Conservation (phyloP, 805 yeast genomes). For the Starmerella floricola region DNA sequence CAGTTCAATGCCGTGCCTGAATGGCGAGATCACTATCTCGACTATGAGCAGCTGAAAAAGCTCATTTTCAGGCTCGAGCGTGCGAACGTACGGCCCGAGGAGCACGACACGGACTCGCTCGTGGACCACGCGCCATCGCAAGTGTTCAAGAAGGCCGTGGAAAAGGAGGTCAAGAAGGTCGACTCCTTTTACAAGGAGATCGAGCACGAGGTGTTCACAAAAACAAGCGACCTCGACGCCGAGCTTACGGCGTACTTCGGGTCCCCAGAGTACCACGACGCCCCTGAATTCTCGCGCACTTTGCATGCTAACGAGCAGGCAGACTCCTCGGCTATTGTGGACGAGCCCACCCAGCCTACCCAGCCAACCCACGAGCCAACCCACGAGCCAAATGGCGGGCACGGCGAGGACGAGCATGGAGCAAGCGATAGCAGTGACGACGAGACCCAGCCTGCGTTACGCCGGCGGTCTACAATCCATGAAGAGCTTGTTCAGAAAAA, state of each 20-base stretch:
- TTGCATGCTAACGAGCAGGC: no score
- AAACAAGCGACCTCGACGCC: background rate
- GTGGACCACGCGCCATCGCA: slow-evolving; percentile 38
- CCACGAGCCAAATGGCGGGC: no score
- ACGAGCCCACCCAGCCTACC: no score
- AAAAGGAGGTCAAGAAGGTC: slow-evolving; percentile 63
- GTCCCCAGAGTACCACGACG: slow-evolving; percentile 2
- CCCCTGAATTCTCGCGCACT: background rate
- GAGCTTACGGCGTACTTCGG: slow-evolving; percentile 2
- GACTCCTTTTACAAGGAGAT: slow-evolving; percentile 61
- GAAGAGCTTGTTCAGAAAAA: slow-evolving; percentile 16
- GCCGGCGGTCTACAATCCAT: slow-evolving; percentile 17
- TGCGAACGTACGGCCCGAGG: slow-evolving; percentile 32
- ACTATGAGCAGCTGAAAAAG: slow-evolving; percentile 78
- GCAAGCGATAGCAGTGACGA: slow-evolving; percentile 19
- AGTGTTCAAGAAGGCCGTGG: slow-evolving; percentile 60
- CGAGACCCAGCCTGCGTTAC: slow-evolving; percentile 17
- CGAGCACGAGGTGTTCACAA: slow-evolving; percentile 31
- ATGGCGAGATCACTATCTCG: slow-evolving; percentile 87
- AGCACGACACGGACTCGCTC: slow-evolving; percentile 25
- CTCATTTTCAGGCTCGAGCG: slow-evolving; percentile 72
- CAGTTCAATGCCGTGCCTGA: slow-evolving; percentile 98
- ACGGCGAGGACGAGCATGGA: slow-evolving; percentile 4
- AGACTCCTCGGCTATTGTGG: no score
- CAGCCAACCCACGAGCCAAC: background rate